Evolutionary conservation across 2,329 filamentous ascomycete species (phyloP).

Genomic region (Arthrobotrys sinensis): DNA sequence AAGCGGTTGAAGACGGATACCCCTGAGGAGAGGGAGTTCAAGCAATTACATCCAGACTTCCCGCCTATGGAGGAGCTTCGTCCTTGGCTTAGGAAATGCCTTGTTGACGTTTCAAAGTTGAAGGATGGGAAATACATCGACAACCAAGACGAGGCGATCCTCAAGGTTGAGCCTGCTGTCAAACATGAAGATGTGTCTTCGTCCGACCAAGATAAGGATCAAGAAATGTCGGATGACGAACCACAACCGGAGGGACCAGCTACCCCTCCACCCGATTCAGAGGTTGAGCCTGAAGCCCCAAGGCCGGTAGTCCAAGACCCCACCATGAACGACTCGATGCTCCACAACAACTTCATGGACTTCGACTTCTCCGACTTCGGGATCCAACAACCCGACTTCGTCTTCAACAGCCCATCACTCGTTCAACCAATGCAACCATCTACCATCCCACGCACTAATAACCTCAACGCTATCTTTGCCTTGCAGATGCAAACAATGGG

Average conservation of each 20-base stretch:
- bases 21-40: constrained; percentile 61
- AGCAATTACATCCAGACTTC: constrained; percentile 59
- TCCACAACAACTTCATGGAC: constrained; percentile 43
- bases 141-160: constrained; percentile 54
- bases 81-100: constrained; percentile 72
- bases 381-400: constrained; percentile 37
- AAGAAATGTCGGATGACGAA: constrained; percentile 58
- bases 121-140: constrained; percentile 57
- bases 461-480: constrained; percentile 37
- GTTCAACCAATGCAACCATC: constrained; percentile 27
- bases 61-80: constrained; percentile 74
- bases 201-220: constrained; percentile 45
- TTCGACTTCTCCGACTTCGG: constrained; percentile 44
- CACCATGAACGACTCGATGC: constrained; percentile 33
- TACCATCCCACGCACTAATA: constrained; percentile 37
- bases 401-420: constrained; percentile 36
- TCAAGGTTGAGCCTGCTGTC: constrained; percentile 68
- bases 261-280: constrained; percentile 50
- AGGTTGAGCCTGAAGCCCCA: constrained; percentile 24
- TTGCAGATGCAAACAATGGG: constrained; percentile 39
- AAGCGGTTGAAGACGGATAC: constrained; percentile 65
- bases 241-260: constrained; percentile 32
- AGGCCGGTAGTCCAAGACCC: constrained; percentile 4
- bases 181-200: constrained; percentile 37
- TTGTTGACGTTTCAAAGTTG: constrained; percentile 57